phyloP scores from a whole-genome alignment of 2,329 filamentous ascomycete genomes.

The Diaporthe caulivora region DNA sequence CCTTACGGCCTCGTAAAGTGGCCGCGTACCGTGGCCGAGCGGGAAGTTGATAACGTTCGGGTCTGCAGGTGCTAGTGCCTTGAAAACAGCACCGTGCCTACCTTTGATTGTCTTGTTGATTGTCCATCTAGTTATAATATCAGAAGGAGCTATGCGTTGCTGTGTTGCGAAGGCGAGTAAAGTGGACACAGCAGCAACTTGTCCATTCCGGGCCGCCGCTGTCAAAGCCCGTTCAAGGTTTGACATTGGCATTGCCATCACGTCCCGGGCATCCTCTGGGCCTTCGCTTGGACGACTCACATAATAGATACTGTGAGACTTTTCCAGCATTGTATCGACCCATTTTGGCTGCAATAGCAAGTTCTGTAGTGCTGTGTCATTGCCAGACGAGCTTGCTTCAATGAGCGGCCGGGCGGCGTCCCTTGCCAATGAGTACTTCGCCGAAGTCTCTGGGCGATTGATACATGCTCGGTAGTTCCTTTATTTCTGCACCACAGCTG shows the following conservation, averaged over 20 bases:
- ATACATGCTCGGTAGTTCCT: too few species aligned
- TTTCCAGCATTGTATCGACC: slow-evolving; percentile 28
- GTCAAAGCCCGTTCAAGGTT: slow-evolving; percentile 27
- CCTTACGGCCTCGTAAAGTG: slow-evolving; percentile 33
- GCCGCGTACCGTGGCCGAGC: slow-evolving; percentile 13
- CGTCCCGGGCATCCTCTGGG: slow-evolving; percentile 15
- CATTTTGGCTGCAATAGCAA: slow-evolving; percentile 33
- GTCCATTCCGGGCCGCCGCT: slow-evolving; percentile 28
- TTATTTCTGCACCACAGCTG: slow-evolving; percentile 20
- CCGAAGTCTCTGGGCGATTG: slow-evolving; percentile 9
- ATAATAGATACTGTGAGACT: slow-evolving; percentile 12
- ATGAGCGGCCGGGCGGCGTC: slow-evolving; percentile 28
- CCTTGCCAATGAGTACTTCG: slow-evolving; percentile 30
- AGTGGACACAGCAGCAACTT: slow-evolving; percentile 26
- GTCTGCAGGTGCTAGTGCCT: slow-evolving; percentile 26
- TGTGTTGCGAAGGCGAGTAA: slow-evolving; percentile 26
- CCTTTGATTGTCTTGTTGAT: slow-evolving; percentile 8
- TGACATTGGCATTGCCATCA: slow-evolving; percentile 9
- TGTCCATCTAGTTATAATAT: background rate
- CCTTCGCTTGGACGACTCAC: slow-evolving; percentile 11
- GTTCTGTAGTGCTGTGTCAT: slow-evolving; percentile 26
- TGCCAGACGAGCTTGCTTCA: slow-evolving; percentile 34
- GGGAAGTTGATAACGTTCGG: slow-evolving; percentile 30
- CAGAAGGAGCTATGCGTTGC: background rate
- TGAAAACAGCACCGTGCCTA: slow-evolving; percentile 24